Percentiles rank a stretch among this genome's conserved stretches.
Evolutionary conservation across 768 basidiomycete genomes (phyloP).

Genomic region (Kwoniella dejecticola): DNA sequence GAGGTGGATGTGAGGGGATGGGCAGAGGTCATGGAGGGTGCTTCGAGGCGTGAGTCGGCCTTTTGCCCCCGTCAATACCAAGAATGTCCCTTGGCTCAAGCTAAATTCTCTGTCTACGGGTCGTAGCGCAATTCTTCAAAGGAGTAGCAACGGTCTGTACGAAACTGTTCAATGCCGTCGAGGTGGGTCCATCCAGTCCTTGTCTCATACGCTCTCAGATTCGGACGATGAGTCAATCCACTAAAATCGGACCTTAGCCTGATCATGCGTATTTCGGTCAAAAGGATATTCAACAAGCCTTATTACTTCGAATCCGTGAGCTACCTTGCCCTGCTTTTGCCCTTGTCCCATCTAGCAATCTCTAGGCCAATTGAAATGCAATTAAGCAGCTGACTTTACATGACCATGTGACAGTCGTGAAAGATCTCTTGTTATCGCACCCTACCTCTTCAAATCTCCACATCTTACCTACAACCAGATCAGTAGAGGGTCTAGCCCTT

Average conservation of each 20-base stretch:
- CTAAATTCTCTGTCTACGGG: neutral
- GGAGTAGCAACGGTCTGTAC: constrained; percentile 94
- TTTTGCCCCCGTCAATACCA: neutral
- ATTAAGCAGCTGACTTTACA: too few species aligned
- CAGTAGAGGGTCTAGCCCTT: constrained; percentile 70
- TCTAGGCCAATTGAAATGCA: too few species aligned
- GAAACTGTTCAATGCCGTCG: constrained; percentile 89
- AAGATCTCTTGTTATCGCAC: constrained; percentile 77
- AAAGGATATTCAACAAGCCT: constrained; percentile 96
- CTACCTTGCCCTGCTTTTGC: too few species aligned
- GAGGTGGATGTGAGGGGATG: constrained; percentile 92
- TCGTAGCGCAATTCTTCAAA: constrained; percentile 76
- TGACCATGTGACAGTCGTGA: constrained; percentile 60
- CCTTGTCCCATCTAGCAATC: too few species aligned
- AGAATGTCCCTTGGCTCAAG: neutral
- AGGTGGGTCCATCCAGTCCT: constrained; percentile 65
- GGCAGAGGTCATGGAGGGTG: constrained; percentile 89
- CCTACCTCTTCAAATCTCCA: constrained; percentile 73
- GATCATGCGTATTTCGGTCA: constrained; percentile 93
- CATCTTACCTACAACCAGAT: constrained; percentile 81
- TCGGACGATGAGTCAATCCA: neutral
- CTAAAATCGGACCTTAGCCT: constrained; percentile 62
- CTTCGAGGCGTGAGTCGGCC: constrained; percentile 62
- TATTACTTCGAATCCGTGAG: constrained; percentile 66
- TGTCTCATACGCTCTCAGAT: neutral